A percentile compares a stretch with the other conserved stretches of the same genome.
phyloP scores from a whole-genome alignment of 164 flowering plant genomes.

The Warburgia ugandensis region DNA sequence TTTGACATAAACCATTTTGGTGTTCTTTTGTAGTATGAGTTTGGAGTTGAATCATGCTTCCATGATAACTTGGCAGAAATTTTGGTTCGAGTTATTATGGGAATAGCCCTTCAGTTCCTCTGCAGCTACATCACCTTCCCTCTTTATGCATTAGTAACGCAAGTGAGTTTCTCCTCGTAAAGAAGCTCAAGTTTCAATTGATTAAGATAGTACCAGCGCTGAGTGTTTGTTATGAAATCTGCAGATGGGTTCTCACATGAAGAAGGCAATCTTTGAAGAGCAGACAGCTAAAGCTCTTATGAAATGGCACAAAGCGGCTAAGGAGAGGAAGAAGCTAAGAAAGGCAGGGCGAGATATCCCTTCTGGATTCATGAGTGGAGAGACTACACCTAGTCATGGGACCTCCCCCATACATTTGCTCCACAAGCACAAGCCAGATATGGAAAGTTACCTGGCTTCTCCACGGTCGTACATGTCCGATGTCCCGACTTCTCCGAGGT shows the following conservation, averaged over 20 bases:
- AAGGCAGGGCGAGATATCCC: conserved; percentile 16
- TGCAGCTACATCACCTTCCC: conserved; percentile 77
- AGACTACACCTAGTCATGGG: conserved; percentile 33
- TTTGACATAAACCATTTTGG: background rate
- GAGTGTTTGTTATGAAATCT: background rate
- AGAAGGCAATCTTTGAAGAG: conserved; percentile 62
- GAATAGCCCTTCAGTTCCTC: conserved; percentile 42
- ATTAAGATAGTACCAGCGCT: no score
- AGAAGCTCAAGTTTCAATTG: background rate
- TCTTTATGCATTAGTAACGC: conserved; percentile 62
- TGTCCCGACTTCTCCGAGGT: conserved; percentile 21
- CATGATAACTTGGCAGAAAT: conserved; percentile 29
- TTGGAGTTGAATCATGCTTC: conserved; percentile 42
- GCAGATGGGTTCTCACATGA: conserved; percentile 82
- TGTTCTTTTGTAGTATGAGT: conserved; percentile 38
- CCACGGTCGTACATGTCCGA: conserved; percentile 7
- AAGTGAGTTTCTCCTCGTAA: conserved; percentile 43
- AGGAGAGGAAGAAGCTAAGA: conserved; percentile 28
- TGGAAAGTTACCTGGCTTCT: conserved; percentile 25
- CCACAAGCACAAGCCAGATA: conserved; percentile 25
- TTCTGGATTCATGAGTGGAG: conserved; percentile 32
- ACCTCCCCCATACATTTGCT: conserved; percentile 53
- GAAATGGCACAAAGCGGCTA: conserved; percentile 57
- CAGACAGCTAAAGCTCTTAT: conserved; percentile 55
- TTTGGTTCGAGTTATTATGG: conserved; percentile 33